These are phyloP conservation scores for Aspergillus quadricinctus DNA, from an alignment of 2,329 filamentous ascomycete species.

Conservation along the genomic window DNA sequence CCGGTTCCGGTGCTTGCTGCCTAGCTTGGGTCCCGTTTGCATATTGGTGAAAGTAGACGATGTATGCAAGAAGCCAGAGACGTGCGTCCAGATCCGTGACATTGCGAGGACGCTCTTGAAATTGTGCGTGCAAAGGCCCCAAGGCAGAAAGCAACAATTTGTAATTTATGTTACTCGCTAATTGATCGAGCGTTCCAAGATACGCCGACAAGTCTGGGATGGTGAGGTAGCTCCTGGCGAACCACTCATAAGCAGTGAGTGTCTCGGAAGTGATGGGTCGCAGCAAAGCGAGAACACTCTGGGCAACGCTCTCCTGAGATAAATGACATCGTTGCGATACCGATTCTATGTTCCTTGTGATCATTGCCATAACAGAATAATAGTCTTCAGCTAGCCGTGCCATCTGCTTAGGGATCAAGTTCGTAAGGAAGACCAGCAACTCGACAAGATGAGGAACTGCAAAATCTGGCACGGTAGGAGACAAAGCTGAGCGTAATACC, in stretches of 20 bases:
- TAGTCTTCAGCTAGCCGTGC: conserved; percentile 36
- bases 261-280: conserved; percentile 41
- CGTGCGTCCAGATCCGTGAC: conserved; percentile 38
- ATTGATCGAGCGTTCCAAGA: conserved; percentile 35
- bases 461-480: conserved; percentile 14
- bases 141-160: conserved; percentile 43
- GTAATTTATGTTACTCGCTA: conserved; percentile 50
- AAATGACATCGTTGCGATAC: conserved; percentile 15
- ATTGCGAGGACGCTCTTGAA: conserved; percentile 21
- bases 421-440: conserved; percentile 33
- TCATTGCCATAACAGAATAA: conserved; percentile 35
- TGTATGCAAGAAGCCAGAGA: conserved; percentile 56
- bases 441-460: conserved; percentile 31
- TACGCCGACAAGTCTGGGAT: conserved; percentile 37
- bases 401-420: conserved; percentile 38
- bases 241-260: conserved; percentile 43
- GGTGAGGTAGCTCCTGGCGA: conserved; percentile 44
- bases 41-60: conserved; percentile 55
- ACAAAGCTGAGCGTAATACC: conserved; percentile 27
- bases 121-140: conserved; percentile 25
- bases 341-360: conserved; percentile 27
- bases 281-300: conserved; percentile 39
- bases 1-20: conserved; percentile 45
- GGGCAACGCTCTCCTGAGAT: conserved; percentile 25
- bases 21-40: conserved; percentile 36